Percentiles rank a stretch among this genome's conserved stretches.
Evolutionary conservation across 139 green algal genomes (phyloP).

Genomic region (Closterium sp.): DNA sequence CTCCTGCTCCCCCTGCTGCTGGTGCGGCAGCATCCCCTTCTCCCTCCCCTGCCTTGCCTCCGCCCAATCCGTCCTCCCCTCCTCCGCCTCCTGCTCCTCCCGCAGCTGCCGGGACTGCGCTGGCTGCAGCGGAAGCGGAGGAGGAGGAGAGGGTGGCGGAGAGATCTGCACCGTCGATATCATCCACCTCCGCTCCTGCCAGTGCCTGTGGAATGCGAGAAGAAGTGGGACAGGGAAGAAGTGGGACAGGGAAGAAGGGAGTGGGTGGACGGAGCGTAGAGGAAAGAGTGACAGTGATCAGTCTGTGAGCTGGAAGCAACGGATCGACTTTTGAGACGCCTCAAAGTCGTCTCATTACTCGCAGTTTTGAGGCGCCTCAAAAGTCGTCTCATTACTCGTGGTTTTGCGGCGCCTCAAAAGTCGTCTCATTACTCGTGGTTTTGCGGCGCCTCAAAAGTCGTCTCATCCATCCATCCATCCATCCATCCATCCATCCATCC

Average conservation of each 20-base stretch:
- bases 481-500: too few species aligned
- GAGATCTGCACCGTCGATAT: neutral
- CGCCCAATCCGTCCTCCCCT: neutral
- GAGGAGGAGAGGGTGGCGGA: constrained; percentile 47
- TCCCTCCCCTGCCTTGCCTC: constrained; percentile 12
- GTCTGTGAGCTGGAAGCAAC: too few species aligned
- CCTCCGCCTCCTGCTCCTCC: neutral
- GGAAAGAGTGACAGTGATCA: neutral
- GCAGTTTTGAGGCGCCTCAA: too few species aligned
- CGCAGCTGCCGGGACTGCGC: constrained; percentile 28
- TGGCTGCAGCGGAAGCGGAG: constrained; percentile 44
- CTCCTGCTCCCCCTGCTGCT: constrained; percentile 61
- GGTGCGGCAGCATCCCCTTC: constrained; percentile 34
- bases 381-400: too few species aligned
- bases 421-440: too few species aligned
- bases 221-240: too few species aligned
- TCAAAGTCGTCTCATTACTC: too few species aligned
- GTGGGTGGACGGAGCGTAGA: neutral
- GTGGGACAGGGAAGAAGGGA: too few species aligned
- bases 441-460: too few species aligned
- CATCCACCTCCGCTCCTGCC: neutral
- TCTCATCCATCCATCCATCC: too few species aligned
- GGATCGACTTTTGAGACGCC: too few species aligned
- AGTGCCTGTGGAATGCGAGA: neutral
- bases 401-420: too few species aligned